Evolutionary conservation across 805 yeast species (phyloP).

Genomic region (Yamadazyma sp.): DNA sequence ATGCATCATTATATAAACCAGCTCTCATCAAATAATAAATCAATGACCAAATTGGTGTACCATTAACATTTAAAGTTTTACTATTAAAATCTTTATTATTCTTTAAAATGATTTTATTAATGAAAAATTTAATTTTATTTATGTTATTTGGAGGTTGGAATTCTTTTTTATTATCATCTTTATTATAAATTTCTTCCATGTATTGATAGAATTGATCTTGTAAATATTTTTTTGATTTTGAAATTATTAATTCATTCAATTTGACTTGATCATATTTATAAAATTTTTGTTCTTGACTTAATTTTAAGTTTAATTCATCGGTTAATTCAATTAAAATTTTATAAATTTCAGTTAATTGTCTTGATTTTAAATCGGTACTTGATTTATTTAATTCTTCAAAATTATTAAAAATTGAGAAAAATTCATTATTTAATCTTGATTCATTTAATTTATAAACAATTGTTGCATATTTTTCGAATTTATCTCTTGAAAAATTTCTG

Average conservation of each 20-base stretch:
- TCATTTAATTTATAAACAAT: constrained; percentile 70
- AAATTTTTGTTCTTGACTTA: constrained; percentile 34
- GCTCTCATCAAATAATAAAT: constrained; percentile 81
- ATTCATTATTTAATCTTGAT: constrained; percentile 50
- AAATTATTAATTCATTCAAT: constrained; percentile 45
- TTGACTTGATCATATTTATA: constrained; percentile 17
- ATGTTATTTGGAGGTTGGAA: constrained; percentile 59
- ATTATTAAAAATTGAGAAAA: constrained; percentile 57
- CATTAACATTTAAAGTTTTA: constrained; percentile 57
- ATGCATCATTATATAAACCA: constrained; percentile 78
- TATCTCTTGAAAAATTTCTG: constrained; percentile 43
- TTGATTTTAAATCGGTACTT: constrained; percentile 61
- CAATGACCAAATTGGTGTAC: constrained; percentile 92
- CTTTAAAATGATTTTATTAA: constrained; percentile 33
- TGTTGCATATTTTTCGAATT: constrained; percentile 73
- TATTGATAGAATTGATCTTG: constrained; percentile 77
- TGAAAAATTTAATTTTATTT: constrained; percentile 66
- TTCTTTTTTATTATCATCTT: constrained; percentile 43
- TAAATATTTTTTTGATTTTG: constrained; percentile 56
- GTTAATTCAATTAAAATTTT: constrained; percentile 54
- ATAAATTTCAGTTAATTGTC: constrained; percentile 76
- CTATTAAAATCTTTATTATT: constrained; percentile 25
- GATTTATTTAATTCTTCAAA: constrained; percentile 58
- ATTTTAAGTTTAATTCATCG: constrained; percentile 30
- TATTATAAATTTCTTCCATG: constrained; percentile 61